phyloP scores from a whole-genome alignment of 2,329 filamentous ascomycete genomes.

The Microsporum audouinii region DNA sequence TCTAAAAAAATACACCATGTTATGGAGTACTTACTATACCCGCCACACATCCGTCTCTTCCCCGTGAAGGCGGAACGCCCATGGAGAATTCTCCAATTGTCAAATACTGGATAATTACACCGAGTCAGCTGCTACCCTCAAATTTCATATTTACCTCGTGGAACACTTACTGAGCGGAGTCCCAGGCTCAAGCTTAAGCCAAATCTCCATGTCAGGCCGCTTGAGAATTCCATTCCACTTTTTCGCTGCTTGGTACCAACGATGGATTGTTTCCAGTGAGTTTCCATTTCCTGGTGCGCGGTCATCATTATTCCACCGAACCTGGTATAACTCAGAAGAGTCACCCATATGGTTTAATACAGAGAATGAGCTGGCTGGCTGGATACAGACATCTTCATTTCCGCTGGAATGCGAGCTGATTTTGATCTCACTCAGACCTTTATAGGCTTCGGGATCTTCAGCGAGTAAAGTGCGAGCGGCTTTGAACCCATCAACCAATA shows the following conservation, averaged over 20 bases:
- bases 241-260: constrained; percentile 72
- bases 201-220: constrained; percentile 56
- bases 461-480: constrained; percentile 51
- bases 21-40: constrained; percentile 56
- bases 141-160: neutral
- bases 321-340: constrained; percentile 44
- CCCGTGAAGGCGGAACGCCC: constrained; percentile 75
- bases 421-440: constrained; percentile 43
- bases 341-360: constrained; percentile 49
- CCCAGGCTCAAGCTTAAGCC: constrained; percentile 72
- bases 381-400: constrained; percentile 70
- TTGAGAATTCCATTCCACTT: constrained; percentile 62
- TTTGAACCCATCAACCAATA: constrained; percentile 78
- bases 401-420: constrained; percentile 77
- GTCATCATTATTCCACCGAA: constrained; percentile 93
- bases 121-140: constrained; percentile 3
- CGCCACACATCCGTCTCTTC: constrained; percentile 77
- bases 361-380: constrained; percentile 57
- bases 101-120: constrained; percentile 54
- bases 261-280: constrained; percentile 37
- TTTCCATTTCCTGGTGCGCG: constrained; percentile 56
- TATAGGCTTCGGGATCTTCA: constrained; percentile 47
- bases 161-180: constrained; percentile 55
- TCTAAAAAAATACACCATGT: neutral
- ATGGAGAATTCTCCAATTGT: constrained; percentile 92